These are phyloP conservation scores for Ogataea degrootiae DNA, from an alignment of 805 yeast genomes.

Conservation along the genomic window DNA sequence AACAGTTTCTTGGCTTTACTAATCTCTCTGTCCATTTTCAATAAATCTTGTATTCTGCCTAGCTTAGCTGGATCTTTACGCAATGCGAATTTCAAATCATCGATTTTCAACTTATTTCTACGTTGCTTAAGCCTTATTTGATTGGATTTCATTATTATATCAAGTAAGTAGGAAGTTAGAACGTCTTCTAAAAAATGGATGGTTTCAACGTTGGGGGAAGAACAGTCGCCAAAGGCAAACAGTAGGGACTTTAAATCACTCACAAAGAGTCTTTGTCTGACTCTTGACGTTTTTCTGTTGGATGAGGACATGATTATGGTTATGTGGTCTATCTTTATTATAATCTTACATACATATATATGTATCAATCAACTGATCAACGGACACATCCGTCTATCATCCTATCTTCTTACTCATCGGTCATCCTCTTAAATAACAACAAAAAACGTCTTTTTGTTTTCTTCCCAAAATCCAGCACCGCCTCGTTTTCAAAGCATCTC, in stretches of 20 bases:
- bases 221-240: conserved; percentile 70
- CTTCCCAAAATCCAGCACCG: too few species aligned
- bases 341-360: too few species aligned
- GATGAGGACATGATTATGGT: conserved; percentile 6
- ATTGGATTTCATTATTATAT: conserved; percentile 46
- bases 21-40: conserved; percentile 55
- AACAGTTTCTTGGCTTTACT: conserved; percentile 63
- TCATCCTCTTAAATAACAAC: too few species aligned
- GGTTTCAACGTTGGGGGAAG: conserved; percentile 63
- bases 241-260: conserved; percentile 50
- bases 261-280: conserved; percentile 28
- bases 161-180: conserved; percentile 57
- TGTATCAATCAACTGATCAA: too few species aligned
- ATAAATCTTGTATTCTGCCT: conserved; percentile 64
- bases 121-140: conserved; percentile 45
- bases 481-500: too few species aligned
- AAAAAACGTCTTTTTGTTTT: too few species aligned
- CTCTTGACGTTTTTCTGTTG: conserved; percentile 9
- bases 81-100: conserved; percentile 67
- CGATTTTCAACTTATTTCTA: conserved; percentile 62
- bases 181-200: conserved; percentile 65
- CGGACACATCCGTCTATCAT: too few species aligned
- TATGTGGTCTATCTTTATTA: too few species aligned
- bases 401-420: too few species aligned
- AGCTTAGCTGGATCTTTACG: conserved; percentile 62